A percentile compares a stretch with the other conserved stretches of the same genome.
Evolutionary conservation across 2,329 filamentous ascomycete genomes (phyloP).

Genomic region (Canariomyces notabilis): DNA sequence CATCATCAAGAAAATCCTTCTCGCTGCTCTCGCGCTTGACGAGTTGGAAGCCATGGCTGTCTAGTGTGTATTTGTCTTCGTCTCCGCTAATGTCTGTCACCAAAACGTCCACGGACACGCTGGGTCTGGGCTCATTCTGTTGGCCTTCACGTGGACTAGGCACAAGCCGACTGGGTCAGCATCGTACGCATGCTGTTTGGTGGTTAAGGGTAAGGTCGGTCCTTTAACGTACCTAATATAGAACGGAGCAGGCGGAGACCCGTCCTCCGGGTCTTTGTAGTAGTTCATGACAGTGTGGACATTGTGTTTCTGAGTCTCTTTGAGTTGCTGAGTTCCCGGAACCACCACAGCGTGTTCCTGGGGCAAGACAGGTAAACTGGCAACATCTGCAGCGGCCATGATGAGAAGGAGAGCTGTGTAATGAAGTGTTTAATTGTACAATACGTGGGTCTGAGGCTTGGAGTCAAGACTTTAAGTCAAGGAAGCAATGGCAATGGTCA

Average conservation of each 20-base stretch:
- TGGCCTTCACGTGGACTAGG: not conserved
- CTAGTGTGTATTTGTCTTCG: slow-evolving; percentile 37
- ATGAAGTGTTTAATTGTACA: not conserved
- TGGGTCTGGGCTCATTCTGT: slow-evolving; percentile 13
- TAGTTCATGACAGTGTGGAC: slow-evolving; percentile 28
- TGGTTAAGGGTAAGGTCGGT: not conserved
- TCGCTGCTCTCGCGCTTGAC: slow-evolving; percentile 31
- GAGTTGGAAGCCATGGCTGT: slow-evolving; percentile 39
- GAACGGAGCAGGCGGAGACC: slow-evolving; percentile 22
- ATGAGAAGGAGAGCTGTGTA: not conserved
- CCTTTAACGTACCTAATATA: slow-evolving; percentile 17
- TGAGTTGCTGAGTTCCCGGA: not conserved
- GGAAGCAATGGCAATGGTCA: too few species aligned
- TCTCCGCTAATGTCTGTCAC: slow-evolving; percentile 38
- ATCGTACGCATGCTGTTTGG: not conserved
- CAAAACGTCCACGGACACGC: slow-evolving; percentile 36
- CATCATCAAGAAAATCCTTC: slow-evolving; percentile 46
- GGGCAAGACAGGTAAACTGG: not conserved
- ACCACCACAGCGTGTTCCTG: not conserved
- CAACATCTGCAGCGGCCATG: slow-evolving; percentile 16
- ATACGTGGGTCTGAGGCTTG: too few species aligned
- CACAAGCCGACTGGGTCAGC: too few species aligned
- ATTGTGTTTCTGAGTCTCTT: slow-evolving; percentile 9
- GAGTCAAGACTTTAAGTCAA: too few species aligned
- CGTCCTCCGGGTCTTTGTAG: slow-evolving; percentile 26